These are phyloP conservation scores for Paraleonurus japonicus DNA, from an alignment of 257 asterid genomes.

Conservation along the genomic window DNA sequence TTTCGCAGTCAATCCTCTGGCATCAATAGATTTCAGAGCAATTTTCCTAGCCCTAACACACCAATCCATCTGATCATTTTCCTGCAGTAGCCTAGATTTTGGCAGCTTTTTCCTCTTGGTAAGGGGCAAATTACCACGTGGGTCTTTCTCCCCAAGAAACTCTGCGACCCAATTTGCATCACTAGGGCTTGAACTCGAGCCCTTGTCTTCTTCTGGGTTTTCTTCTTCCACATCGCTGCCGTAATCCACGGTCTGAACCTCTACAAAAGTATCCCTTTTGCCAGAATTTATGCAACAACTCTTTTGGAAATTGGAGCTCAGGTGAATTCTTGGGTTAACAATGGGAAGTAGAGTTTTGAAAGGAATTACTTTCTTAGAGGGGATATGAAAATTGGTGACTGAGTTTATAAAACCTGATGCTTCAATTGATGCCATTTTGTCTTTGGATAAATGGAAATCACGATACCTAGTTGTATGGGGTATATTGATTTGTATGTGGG, in stretches of 20 bases:
- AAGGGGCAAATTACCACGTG: constrained; percentile 25
- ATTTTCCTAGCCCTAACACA: constrained; percentile 90
- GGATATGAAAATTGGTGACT: constrained; percentile 38
- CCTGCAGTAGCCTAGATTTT: constrained; percentile 51
- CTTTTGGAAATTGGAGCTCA: constrained; percentile 35
- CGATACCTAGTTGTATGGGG: constrained; percentile 9
- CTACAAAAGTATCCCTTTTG: constrained; percentile 22
- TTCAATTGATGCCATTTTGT: constrained; percentile 41
- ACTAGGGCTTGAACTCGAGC: constrained; percentile 14
- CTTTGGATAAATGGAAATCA: neutral
- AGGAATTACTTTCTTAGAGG: constrained; percentile 27
- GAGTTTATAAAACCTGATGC: constrained; percentile 40
- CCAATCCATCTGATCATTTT: constrained; percentile 72
- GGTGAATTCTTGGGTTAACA: constrained; percentile 25
- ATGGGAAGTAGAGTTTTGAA: constrained; percentile 30
- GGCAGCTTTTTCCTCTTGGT: constrained; percentile 40
- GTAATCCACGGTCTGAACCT: constrained; percentile 26
- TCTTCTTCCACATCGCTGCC: constrained; percentile 18
- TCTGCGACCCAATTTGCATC: constrained; percentile 64
- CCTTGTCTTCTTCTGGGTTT: constrained; percentile 15
- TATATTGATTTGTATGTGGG: constrained; percentile 17
- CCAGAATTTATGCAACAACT: constrained; percentile 36
- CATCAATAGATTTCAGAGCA: constrained; percentile 86
- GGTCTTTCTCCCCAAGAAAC: constrained; percentile 59
- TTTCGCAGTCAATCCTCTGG: constrained; percentile 64